These are phyloP conservation scores for Podospora comata DNA, from an alignment of 495 filamentous ascomycete species.

Conservation along the genomic window DNA sequence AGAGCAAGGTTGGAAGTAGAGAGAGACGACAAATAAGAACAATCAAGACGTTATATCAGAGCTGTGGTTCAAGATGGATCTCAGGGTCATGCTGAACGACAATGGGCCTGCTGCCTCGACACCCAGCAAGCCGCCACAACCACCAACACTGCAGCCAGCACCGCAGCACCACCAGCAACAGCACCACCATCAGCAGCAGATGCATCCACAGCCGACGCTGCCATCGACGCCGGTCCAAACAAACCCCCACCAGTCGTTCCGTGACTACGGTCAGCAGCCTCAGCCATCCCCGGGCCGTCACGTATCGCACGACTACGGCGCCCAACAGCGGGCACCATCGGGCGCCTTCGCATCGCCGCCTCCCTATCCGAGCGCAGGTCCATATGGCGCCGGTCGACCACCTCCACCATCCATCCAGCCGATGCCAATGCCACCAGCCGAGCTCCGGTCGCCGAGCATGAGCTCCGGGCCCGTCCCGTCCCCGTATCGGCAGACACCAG, in stretches of 20 bases:
- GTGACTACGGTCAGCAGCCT: constrained; percentile 42
- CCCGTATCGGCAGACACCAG: constrained; percentile 51
- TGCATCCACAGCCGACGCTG: constrained; percentile 32
- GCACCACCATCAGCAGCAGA: constrained; percentile 24
- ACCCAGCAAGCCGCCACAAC: constrained; percentile 26
- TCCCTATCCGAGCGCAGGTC: constrained; percentile 31
- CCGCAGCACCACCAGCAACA: constrained; percentile 27
- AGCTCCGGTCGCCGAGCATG: constrained; percentile 51
- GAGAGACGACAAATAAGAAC: background rate
- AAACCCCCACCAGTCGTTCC: constrained; percentile 41
- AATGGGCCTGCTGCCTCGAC: constrained; percentile 30
- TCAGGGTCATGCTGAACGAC: constrained; percentile 54
- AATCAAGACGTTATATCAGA: background rate
- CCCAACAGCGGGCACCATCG: constrained; percentile 28
- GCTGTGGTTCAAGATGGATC: constrained; percentile 47
- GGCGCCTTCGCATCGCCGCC: constrained; percentile 40
- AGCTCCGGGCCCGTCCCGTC: constrained; percentile 44
- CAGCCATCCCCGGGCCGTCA: constrained; percentile 44
- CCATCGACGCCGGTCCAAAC: constrained; percentile 50
- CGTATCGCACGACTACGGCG: constrained; percentile 42
- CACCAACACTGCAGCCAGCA: constrained; percentile 25
- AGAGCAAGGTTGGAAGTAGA: constrained; percentile 10
- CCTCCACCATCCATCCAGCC: constrained; percentile 53
- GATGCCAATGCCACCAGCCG: constrained; percentile 29
- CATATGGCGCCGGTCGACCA: constrained; percentile 42